Evolutionary conservation across 805 yeast species (phyloP), one percentile per base, ranked within the genome.

Genomic region (Pichia phayaonensis): DNA sequence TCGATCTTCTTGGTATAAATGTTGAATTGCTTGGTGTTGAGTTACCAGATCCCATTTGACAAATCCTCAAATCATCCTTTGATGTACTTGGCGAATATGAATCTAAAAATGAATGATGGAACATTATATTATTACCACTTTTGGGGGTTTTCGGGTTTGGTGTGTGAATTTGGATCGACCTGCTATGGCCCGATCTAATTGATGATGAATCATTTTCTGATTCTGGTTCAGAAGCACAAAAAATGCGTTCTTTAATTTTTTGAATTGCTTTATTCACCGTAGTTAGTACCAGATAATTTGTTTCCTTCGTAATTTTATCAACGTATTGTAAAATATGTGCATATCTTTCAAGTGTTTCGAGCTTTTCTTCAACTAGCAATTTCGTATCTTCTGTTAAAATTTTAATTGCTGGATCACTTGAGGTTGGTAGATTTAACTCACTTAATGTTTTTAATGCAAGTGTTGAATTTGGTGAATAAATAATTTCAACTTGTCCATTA

Each of bases 281-380:
- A 38, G 71, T 67, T 26, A 86, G 66, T 3, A 90, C 90, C 60
- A 81, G 69, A 21, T 67, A 74, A 61, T 89, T 94, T 4, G 89
- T 86, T 64, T 90, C 96, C 47, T 75, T 78, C 48, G 87, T 85
- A 46, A 90, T 81, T 58, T 81, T 83, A 55, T 84, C 84, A 21
- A 86, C 81, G 63, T 84, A 89, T 49, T 84, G 80, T 53, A 87
- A 71, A 2, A 88, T 79, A 54, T 90, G 85, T 15, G 87, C 83
- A 49, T 86, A 72, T 59, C 97, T 72, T 18, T 80, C 71, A 20
- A 89, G 74, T 0, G 86, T 75, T 47, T 84, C 88, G 2, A 87
- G 74, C 64, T 90, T 90, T 18, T 76, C 79, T 46, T 72, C 72
- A 0, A 83, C 81, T 23, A 84, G 59, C 0, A 61, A 62, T 53